A percentile compares a stretch with the other conserved stretches of the same genome.
phyloP scores from a whole-genome alignment of 2,329 filamentous ascomycete species.

The Venturia effusa region DNA sequence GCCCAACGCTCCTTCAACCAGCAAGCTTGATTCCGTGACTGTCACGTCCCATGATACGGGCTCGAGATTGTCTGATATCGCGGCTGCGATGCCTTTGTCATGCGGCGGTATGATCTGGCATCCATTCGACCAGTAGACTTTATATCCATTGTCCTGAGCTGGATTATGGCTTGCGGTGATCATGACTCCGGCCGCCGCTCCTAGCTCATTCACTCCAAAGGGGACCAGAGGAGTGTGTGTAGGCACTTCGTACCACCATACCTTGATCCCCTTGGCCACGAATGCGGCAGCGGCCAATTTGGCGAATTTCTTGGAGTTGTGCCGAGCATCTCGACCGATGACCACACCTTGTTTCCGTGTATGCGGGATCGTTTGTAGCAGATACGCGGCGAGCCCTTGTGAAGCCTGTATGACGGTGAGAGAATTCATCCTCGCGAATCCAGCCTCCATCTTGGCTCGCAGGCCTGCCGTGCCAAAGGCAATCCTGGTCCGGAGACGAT shows the following conservation, averaged over 20 bases:
- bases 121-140: conserved; percentile 55
- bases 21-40: conserved; percentile 28
- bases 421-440: conserved; percentile 50
- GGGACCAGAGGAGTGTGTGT: conserved; percentile 53
- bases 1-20: conserved; percentile 31
- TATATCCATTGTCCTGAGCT: conserved; percentile 55
- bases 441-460: conserved; percentile 54
- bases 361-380: conserved; percentile 35
- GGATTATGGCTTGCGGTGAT: conserved; percentile 57
- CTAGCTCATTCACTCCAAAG: conserved; percentile 44
- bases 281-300: conserved; percentile 50
- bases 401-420: conserved; percentile 52
- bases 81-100: conserved; percentile 46
- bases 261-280: conserved; percentile 44
- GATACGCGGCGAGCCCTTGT: conserved; percentile 52
- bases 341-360: conserved; percentile 40
- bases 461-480: conserved; percentile 53
- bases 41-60: conserved; percentile 36
- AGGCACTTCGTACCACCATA: conserved; percentile 46
- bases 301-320: conserved; percentile 52
- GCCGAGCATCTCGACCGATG: conserved; percentile 51
- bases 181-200: conserved; percentile 51
- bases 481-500: conserved; percentile 43
- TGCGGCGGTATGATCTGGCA: conserved; percentile 56
- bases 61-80: conserved; percentile 44